phyloP scores from a whole-genome alignment of 768 basidiomycete species.

The Paxillus involutus region DNA sequence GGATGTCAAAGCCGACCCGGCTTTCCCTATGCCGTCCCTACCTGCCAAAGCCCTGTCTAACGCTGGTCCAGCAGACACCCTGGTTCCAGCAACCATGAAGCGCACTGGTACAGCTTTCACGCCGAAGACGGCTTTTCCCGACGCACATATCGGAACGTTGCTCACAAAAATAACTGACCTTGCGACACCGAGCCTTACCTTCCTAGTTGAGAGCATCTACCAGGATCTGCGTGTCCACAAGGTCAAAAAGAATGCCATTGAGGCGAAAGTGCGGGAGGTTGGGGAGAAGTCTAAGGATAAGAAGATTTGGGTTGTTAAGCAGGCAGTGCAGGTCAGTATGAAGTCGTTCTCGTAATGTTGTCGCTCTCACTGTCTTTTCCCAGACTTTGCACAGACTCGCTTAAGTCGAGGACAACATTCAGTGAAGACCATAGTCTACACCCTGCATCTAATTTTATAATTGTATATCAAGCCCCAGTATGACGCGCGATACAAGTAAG shows the following conservation, averaged over 20 bases:
- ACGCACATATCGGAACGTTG: conserved; percentile 57
- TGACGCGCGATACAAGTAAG: not conserved
- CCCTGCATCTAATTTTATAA: conserved; percentile 2
- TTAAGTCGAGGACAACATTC: not conserved
- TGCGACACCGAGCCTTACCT: conserved; percentile 58
- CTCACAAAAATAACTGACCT: conserved; percentile 62
- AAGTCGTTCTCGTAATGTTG: not conserved
- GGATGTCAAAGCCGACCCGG: conserved; percentile 22
- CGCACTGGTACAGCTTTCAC: conserved; percentile 17
- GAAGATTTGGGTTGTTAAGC: conserved; percentile 73
- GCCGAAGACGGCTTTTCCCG: conserved; percentile 69
- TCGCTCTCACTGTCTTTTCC: not conserved
- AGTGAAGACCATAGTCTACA: not conserved
- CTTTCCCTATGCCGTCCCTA: conserved; percentile 49
- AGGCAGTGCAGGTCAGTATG: conserved; percentile 9
- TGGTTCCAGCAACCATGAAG: conserved; percentile 25
- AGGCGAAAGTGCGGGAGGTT: conserved; percentile 77
- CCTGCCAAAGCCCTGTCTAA: conserved; percentile 35
- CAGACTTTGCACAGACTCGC: conserved; percentile 10
- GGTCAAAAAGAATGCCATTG: conserved; percentile 82
- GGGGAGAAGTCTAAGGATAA: conserved; percentile 71
- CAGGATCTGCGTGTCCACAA: conserved; percentile 67
- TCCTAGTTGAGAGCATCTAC: conserved; percentile 72
- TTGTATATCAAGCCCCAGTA: not conserved
- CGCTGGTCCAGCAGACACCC: conserved; percentile 12